Base-by-base conservation (phyloP, 768 basidiomycete genomes). In the Xerocomellus dryophilus region DNA sequence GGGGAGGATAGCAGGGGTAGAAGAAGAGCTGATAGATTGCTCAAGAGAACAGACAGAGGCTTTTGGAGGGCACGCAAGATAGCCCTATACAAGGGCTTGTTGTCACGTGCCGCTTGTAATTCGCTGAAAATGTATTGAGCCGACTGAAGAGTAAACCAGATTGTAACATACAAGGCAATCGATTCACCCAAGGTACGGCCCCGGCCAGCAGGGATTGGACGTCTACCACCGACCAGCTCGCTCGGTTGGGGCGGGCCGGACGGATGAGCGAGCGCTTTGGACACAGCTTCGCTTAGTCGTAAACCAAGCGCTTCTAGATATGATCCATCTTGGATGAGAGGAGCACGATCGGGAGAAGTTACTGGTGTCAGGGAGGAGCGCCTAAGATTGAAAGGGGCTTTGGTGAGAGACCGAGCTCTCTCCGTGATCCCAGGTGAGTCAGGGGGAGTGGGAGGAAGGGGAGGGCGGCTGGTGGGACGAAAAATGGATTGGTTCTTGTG, bases 201-300 rank as follows among this genome's bases (percentile, higher is more conserved):
- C 54, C 89, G 82, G 27, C 89, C 89, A 23, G 76, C 59, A n/a
- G 90, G 89, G 57, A 92, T 80, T 12, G 88, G 84, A 34, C 83
- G 80, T 61, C 80, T 87, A 25, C 89, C 88, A 41, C 73, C 72
- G n/a, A 88, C 67, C 38, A 77, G 68, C 56, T 90, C 88, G 51
- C 68, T 71, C 11, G 76, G 68, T 43, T 70, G 60, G 17, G 78
- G 77, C 20, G 84, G 75, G 25, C 84, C 82, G 2, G 76, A 63
- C 14, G 88, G 86, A 59, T 85, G 85, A 20, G 80, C 76, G 46
- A 92, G 75, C 4, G 88, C 85, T 71, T 81, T 88, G 50, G 88
- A 86, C 14, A 90, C 87, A 0, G 86, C 88, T 69, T 93, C 90
- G 63, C 85, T 90, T 42, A 93, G 75, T 65, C 86, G 90, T 51